phyloP scores from a whole-genome alignment of 1,284 basidiomycete genomes.

The Ustilago bromivora region DNA sequence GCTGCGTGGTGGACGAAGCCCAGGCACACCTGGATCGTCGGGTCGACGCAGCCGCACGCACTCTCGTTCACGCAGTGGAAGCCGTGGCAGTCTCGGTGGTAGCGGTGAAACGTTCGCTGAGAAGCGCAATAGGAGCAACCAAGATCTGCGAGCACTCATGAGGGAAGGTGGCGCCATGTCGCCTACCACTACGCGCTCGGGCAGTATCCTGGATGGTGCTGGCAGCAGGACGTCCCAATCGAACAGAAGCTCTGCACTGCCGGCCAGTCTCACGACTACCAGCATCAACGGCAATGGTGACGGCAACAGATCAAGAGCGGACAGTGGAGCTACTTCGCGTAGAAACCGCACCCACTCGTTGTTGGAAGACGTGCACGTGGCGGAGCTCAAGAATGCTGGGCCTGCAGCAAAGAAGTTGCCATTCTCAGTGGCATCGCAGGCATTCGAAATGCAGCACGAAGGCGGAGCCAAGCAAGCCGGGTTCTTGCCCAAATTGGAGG shows the following conservation, averaged over 20 bases:
- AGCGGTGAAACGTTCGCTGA: constrained; percentile 59
- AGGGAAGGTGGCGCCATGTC: constrained; percentile 56
- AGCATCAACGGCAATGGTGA: constrained; percentile 27
- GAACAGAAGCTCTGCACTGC: constrained; percentile 33
- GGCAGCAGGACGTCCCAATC: constrained; percentile 19
- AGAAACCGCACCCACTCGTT: constrained; percentile 53
- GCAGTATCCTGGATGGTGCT: constrained; percentile 27
- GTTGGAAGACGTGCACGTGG: constrained; percentile 49
- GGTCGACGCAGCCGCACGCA: constrained; percentile 45
- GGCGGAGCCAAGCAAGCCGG: constrained; percentile 34
- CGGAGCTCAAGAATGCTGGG: constrained; percentile 46
- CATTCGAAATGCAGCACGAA: constrained; percentile 50
- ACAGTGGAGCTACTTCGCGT: constrained; percentile 24
- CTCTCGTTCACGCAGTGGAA: constrained; percentile 55
- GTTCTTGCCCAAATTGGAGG: constrained; percentile 33
- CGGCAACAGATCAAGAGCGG: constrained; percentile 2
- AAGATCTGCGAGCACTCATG: constrained; percentile 58
- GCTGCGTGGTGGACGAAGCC: constrained; percentile 37
- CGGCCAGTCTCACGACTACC: constrained; percentile 28
- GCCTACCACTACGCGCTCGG: constrained; percentile 33
- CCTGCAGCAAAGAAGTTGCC: constrained; percentile 47
- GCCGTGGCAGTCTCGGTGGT: constrained; percentile 41
- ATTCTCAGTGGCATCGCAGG: constrained; percentile 48
- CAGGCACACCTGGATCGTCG: constrained; percentile 41
- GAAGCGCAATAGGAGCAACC: constrained; percentile 60